Percentiles rank a stretch among this genome's conserved stretches.
phyloP scores from a whole-genome alignment of 169 alveolate species.

The Cryptosporidium sp. region DNA sequence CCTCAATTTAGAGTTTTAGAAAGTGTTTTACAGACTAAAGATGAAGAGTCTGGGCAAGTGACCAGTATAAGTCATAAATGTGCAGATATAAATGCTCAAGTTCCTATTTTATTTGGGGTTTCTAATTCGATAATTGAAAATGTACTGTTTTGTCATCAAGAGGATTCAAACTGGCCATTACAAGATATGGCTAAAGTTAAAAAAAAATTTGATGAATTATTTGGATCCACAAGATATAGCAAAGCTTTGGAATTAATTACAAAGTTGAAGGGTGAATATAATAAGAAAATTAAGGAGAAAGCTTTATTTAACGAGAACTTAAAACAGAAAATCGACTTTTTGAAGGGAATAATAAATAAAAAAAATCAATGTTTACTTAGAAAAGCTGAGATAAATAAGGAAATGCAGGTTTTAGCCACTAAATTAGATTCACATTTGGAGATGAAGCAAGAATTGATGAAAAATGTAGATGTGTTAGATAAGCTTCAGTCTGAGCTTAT shows the following conservation, averaged over 20 bases:
- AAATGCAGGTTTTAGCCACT: background rate
- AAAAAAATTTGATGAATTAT: slow-evolving; percentile 95
- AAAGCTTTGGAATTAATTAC: slow-evolving; percentile 81
- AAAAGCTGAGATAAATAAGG: slow-evolving; percentile 9
- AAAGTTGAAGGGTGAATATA: slow-evolving; percentile 43
- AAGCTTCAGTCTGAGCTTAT: background rate
- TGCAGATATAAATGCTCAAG: slow-evolving; percentile 91
- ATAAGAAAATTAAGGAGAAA: slow-evolving; percentile 54
- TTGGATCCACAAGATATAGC: slow-evolving; percentile 93
- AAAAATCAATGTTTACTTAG: slow-evolving; percentile 23
- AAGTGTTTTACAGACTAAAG: slow-evolving; percentile 77
- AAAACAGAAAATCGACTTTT: slow-evolving; percentile 27
- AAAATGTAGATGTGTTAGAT: slow-evolving; percentile 8
- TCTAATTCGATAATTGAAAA: slow-evolving; percentile 93
- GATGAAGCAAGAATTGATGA: background rate
- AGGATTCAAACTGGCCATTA: slow-evolving; percentile 97
- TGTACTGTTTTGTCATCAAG: slow-evolving; percentile 98
- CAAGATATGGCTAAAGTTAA: slow-evolving; percentile 92
- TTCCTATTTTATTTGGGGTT: slow-evolving; percentile 95
- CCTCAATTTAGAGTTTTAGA: slow-evolving; percentile 83
- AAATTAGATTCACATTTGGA: slow-evolving; percentile 1
- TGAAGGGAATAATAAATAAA: slow-evolving; percentile 17
- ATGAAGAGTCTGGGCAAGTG: slow-evolving; percentile 78
- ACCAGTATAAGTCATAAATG: slow-evolving; percentile 83
- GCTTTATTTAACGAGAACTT: slow-evolving; percentile 6